These are phyloP conservation scores for Gossypium anomalum DNA, from an alignment of 345 rosid species.

Conservation along the genomic window DNA sequence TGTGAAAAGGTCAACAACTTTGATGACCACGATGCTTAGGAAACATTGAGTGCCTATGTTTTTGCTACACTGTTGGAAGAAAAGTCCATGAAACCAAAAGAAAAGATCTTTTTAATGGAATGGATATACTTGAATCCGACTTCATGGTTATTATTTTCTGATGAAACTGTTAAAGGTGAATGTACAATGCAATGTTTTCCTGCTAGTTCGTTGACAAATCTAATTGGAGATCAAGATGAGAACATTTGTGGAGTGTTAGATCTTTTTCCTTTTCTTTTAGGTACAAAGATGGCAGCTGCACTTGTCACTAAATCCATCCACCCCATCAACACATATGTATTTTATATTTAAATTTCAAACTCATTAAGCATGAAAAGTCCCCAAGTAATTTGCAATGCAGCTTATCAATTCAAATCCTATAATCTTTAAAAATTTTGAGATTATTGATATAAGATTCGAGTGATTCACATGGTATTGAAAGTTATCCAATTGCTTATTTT, in stretches of 20 bases:
- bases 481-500: no score
- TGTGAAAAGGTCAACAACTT: no score
- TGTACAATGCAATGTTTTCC: background rate
- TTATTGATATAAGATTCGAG: no score
- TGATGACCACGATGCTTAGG: background rate
- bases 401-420: no score
- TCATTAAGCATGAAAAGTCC: no score
- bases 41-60: slow-evolving; percentile 1
- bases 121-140: background rate
- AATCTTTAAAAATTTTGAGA: no score
- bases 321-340: no score
- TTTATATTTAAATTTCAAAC: no score
- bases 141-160: background rate
- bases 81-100: background rate
- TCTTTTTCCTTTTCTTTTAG: background rate
- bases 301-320: no score
- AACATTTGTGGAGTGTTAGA: background rate
- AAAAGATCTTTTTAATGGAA: background rate
- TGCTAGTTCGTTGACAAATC: background rate
- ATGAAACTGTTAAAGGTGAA: background rate
- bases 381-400: no score
- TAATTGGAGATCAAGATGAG: background rate
- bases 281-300: no score
- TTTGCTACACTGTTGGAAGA: background rate
- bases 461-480: no score